Conservation (phyloP, 2,329 filamentous ascomycete genomes). For the Xenoacremonium recifei region DNA sequence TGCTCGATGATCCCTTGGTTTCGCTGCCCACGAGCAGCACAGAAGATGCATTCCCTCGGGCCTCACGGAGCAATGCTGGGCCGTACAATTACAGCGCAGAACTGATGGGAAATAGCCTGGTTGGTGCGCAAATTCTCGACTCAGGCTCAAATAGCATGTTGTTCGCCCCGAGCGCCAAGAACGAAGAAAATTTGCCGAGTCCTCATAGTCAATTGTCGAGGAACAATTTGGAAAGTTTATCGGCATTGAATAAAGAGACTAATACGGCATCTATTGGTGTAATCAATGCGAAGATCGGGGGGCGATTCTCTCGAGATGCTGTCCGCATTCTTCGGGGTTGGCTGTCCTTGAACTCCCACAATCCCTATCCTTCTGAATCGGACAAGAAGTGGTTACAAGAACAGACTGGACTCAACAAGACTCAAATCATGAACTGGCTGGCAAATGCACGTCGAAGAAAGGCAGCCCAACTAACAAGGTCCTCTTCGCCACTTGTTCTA, state of each 20-base stretch:
- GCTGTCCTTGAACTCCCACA: conserved; percentile 69
- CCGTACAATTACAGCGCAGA: not conserved
- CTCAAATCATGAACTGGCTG: conserved; percentile 84
- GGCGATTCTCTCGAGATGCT: conserved; percentile 62
- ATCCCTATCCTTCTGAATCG: conserved; percentile 80
- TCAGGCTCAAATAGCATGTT: no score
- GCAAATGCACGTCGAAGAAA: conserved; percentile 81
- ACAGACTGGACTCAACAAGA: conserved; percentile 72
- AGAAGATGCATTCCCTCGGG: not conserved
- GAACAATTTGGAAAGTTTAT: not conserved
- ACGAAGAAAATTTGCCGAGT: not conserved
- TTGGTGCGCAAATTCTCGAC: no score
- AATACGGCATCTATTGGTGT: no score
- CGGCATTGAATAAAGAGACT: no score
- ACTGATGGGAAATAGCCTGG: no score
- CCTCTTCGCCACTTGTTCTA: not conserved
- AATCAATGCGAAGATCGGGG: conserved; percentile 4
- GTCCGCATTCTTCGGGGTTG: conserved; percentile 76
- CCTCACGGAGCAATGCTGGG: not conserved
- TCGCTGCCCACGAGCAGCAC: not conserved
- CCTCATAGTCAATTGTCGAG: not conserved
- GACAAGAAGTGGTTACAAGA: conserved; percentile 73
- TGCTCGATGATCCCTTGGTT: no score
- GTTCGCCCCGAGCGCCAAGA: no score
- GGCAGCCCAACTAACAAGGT: conserved; percentile 39